phyloP scores from a whole-genome alignment of 495 filamentous ascomycete genomes.

The Amorphotheca resinae region DNA sequence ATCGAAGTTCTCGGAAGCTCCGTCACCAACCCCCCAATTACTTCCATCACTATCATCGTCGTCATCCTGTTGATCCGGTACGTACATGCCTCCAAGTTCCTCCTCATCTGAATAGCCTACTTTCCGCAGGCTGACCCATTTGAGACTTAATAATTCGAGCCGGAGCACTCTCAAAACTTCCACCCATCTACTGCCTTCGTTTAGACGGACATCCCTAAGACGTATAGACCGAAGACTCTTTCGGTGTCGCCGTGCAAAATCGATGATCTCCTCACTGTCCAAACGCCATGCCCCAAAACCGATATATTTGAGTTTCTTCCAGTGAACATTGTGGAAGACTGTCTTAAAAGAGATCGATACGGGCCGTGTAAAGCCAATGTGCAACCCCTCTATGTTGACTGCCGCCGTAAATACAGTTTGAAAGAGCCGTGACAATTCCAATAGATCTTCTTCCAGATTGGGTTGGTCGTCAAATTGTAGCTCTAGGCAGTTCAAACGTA shows the following conservation, averaged over 20 bases:
- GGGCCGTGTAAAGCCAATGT: slow-evolving; percentile 35
- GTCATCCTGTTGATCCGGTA: neutral
- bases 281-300: slow-evolving; percentile 56
- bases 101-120: slow-evolving; percentile 38
- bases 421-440: slow-evolving; percentile 38
- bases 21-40: neutral
- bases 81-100: neutral
- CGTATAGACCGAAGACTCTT: slow-evolving; percentile 44
- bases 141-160: slow-evolving; percentile 49
- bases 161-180: slow-evolving; percentile 46
- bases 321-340: slow-evolving; percentile 50
- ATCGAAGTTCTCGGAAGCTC: neutral
- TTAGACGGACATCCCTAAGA: slow-evolving; percentile 45
- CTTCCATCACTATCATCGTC: slow-evolving; percentile 2
- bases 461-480: slow-evolving; percentile 40
- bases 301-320: slow-evolving; percentile 48
- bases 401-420: slow-evolving; percentile 41
- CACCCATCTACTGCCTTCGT: slow-evolving; percentile 45
- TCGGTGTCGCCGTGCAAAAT: slow-evolving; percentile 42
- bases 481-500: slow-evolving; percentile 44
- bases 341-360: slow-evolving; percentile 38
- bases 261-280: slow-evolving; percentile 44
- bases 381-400: slow-evolving; percentile 47
- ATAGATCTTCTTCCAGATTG: slow-evolving; percentile 43
- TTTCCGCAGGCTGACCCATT: slow-evolving; percentile 47